Percentiles rank a stretch among this genome's conserved stretches.
Conservation (phyloP, 2,329 filamentous ascomycete genomes). For the Diaporthe destruens region DNA sequence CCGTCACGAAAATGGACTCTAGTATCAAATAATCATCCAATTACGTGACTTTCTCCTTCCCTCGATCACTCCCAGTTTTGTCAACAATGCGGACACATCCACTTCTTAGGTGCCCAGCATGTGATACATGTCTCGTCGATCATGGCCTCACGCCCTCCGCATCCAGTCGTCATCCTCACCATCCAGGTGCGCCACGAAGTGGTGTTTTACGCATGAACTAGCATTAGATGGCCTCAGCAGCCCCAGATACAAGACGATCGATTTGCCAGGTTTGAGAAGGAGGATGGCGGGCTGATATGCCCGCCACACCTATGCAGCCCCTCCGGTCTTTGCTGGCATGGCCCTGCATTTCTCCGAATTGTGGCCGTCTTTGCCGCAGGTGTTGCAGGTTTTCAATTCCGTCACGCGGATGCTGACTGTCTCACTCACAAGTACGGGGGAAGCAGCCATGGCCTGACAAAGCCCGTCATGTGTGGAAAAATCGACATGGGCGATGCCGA, state of each 20-base stretch:
- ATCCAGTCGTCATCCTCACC: neutral
- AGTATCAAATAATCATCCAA: neutral
- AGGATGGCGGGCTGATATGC: neutral
- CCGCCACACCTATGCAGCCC: neutral
- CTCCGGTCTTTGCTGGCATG: neutral
- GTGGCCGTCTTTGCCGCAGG: slow-evolving; percentile 25
- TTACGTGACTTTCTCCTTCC: neutral
- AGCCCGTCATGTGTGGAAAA: neutral
- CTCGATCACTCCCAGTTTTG: neutral
- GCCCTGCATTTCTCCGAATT: neutral
- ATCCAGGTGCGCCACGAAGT: neutral
- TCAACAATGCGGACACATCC: neutral
- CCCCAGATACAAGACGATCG: neutral
- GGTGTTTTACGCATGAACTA: too few relatives aligned
- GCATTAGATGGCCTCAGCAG: neutral
- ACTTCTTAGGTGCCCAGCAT: too few relatives aligned
- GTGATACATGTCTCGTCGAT: neutral
- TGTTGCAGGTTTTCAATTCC: slow-evolving; percentile 8
- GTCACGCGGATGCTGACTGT: neutral
- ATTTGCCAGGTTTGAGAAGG: neutral
- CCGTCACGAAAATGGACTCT: neutral
- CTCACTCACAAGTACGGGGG: neutral
- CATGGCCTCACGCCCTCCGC: too few relatives aligned
- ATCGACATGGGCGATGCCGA: neutral
- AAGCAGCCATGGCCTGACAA: neutral